Base-by-base conservation (phyloP, 2,329 filamentous ascomycete genomes). In the Alternaria triticina region DNA sequence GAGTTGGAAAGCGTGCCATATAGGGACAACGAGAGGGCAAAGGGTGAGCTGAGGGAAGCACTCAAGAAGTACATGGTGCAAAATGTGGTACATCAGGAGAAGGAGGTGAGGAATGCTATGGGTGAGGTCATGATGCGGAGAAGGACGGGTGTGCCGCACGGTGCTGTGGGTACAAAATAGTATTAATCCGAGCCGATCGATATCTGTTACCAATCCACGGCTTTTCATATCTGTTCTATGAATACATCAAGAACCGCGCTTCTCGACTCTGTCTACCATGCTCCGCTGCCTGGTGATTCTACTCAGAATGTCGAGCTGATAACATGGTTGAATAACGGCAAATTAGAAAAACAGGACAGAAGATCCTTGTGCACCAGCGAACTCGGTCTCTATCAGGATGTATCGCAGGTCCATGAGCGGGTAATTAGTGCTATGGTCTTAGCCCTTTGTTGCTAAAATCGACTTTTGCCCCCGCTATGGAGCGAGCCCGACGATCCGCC, bases 11-110 rank as follows among this genome's bases (percentile, higher is more conserved):
- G 94, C 79, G 89, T 89, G 56, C 95, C 95, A 0, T 97, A 94
- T 79, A 88, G 85, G 54, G 90, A 89, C n/a, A 91, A 96, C 74
- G 82, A 86, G 36, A 86, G 87, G 64, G 82, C 91, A 50, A 84
- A 83, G 47, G 68, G 67, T 40, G 88, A 88, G 62, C 81, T 96
- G 73, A 87, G 89, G 65, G 86, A 86, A 44, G 91, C 91, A 72
- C 87, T 97, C 81, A 91, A 90, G 80, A 92, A 96, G 73, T 97
- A 93, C 86, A 83, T 98, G 70, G 89, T 97, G 54, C 89, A 96
- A 78, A 96, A 96, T 75, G 94, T 79, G 7, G 73, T 80, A 90
- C 13, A 91, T 96, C 63, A 86, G 89, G 69, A 88, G 87, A 90
- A 90, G 1, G 92, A 95, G 81, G 95, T 98, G 9, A 87, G 90